Percentiles rank a stretch among this genome's conserved stretches.
phyloP scores from a whole-genome alignment of 257 asterid species.

The Solanum tarijense region DNA sequence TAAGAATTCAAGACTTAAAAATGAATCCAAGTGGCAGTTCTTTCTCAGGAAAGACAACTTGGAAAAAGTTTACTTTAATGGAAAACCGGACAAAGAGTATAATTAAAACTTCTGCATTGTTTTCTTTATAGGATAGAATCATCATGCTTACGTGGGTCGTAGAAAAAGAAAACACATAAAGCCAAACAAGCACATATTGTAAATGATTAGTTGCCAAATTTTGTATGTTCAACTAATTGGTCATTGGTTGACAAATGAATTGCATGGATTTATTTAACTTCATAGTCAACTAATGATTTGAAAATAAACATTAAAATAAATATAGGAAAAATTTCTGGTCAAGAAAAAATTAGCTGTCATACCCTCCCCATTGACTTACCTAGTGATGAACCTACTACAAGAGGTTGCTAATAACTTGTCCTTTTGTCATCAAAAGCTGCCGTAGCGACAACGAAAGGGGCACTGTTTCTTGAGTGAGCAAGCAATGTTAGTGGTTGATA shows the following conservation, averaged over 20 bases:
- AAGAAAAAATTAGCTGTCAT: constrained; percentile 23
- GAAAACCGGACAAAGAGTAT: background rate
- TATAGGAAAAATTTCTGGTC: constrained; percentile 6
- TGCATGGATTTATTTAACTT: background rate
- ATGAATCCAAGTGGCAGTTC: background rate
- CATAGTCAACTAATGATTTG: background rate
- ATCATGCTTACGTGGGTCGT: background rate
- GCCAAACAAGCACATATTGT: background rate
- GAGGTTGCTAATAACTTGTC: constrained; percentile 1
- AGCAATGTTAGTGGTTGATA: background rate
- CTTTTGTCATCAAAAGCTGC: background rate
- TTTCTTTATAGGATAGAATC: background rate
- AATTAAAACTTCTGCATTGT: background rate
- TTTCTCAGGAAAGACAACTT: background rate
- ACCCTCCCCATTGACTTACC: constrained; percentile 19
- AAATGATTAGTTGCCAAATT: background rate
- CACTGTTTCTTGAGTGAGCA: background rate
- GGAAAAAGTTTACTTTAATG: background rate
- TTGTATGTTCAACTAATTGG: background rate
- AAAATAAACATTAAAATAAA: background rate
- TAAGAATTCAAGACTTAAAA: background rate
- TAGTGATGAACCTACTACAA: background rate
- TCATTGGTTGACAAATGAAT: background rate
- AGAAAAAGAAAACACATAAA: background rate
- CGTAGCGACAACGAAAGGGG: background rate